Base-by-base conservation (phyloP, 2,329 filamentous ascomycete species). In the Ophiocordyceps sinensis region DNA sequence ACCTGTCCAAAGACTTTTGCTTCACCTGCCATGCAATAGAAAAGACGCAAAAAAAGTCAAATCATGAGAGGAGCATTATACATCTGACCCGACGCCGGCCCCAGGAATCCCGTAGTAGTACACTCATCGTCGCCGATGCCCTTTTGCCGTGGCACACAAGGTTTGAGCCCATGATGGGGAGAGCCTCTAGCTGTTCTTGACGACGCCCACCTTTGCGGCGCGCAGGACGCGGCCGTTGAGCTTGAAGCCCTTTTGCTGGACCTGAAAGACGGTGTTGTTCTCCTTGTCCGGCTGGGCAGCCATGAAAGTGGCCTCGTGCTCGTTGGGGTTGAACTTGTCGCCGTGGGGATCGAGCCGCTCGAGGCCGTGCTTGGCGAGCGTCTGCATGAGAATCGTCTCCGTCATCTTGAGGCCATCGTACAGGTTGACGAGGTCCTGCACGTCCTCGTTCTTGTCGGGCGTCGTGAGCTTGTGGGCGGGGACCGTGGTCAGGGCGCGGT, bases 271-370 rank as follows among this genome's bases (percentile, higher is more conserved):
- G 42, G 79, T 83, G 52, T 85, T 86, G 56, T 96, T 79, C 62
- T 94, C 83, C 72, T 94, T 93, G 51, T 78, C 87, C 41, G 79
- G 74, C 68, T 86, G 77, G 36, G 87, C 85, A 10, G 85, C 79
- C 80, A 93, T 88, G 67, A 96, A 96, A 19, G 85, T 91, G 31
- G 91, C 91, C 71, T 98, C 91, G 62, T 96, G 91, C 64, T 85
- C 74, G 64, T 95, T 95, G 50, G 91, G 88, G 68, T 98, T 82
- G 70, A 98, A 98, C 65, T 85, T 87, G 60, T 91, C 82, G 52
- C 78, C 74, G 49, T 77, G 67, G 15, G 91, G 89, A 59, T 88
- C 79, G 60, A 94, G 85, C 51, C 88, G 74, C 71, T 94, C 85
- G 47, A 98, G 70, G 42, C 91, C 91, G 63, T 98, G 91, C 72